Conservation (phyloP, 805 yeast genomes). For the Komagataella ulmi region DNA sequence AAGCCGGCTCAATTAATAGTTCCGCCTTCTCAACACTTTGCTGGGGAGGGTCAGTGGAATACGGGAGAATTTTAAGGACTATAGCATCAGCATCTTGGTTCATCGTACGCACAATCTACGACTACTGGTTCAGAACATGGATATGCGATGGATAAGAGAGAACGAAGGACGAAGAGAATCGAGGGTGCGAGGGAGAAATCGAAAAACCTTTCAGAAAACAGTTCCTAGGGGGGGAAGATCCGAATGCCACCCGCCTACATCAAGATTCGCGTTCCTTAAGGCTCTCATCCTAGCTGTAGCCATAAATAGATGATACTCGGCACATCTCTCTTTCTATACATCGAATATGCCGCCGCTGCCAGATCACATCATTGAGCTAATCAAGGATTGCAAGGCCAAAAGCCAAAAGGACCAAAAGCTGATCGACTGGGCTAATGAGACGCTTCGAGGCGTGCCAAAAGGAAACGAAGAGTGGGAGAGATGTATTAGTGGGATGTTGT, state of each 20-base stretch:
- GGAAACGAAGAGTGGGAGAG: slow-evolving; percentile 27
- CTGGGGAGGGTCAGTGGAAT: neutral
- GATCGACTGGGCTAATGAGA: slow-evolving; percentile 10
- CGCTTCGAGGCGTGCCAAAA: slow-evolving; percentile 4
- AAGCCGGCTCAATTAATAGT: neutral
- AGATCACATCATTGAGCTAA: neutral
- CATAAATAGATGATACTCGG: neutral
- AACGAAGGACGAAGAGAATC: neutral
- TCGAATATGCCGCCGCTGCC: neutral
- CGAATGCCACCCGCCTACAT: too few relatives aligned
- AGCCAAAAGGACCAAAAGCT: slow-evolving; percentile 4
- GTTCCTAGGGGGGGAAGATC: neutral
- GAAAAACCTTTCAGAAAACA: neutral
- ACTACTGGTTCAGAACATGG: neutral
- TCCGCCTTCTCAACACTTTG: neutral
- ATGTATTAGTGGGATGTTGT: slow-evolving; percentile 41
- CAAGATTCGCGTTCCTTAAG: neutral
- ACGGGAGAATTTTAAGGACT: neutral
- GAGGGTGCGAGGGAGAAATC: neutral
- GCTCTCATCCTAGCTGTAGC: neutral
- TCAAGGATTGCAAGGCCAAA: neutral
- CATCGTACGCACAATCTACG: neutral
- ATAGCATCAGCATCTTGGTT: neutral
- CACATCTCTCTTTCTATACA: neutral
- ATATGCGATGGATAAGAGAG: neutral